Evolutionary conservation across 139 green algal genomes (phyloP).

Genomic region (Astrephomene gubernaculifera): DNA sequence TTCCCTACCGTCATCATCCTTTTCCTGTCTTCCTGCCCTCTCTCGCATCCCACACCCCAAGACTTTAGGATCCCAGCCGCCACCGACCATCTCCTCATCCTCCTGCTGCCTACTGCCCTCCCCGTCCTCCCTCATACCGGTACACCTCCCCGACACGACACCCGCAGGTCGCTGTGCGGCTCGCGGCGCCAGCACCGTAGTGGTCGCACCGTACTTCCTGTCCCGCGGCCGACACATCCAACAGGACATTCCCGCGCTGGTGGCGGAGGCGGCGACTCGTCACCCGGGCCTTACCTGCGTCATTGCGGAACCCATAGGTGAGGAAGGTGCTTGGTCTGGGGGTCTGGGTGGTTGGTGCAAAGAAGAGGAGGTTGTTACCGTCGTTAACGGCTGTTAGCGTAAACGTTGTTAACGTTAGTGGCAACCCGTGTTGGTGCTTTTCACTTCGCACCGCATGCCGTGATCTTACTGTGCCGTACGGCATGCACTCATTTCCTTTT

Average conservation of each 20-base stretch:
- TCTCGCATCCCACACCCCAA: neutral
- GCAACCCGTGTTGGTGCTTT: neutral
- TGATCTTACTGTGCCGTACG: neutral
- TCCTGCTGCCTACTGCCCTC: neutral
- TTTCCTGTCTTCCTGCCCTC: neutral
- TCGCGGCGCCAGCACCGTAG: slow-evolving; percentile 65
- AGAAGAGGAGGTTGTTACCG: neutral
- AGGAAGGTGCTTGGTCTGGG: neutral
- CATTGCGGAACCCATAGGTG: slow-evolving; percentile 86
- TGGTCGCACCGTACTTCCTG: slow-evolving; percentile 93
- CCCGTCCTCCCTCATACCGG: neutral
- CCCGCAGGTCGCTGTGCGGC: slow-evolving; percentile 54
- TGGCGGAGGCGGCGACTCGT: slow-evolving; percentile 66
- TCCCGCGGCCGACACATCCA: slow-evolving; percentile 85
- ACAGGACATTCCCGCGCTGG: slow-evolving; percentile 88
- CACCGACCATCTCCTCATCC: neutral
- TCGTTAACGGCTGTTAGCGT: neutral
- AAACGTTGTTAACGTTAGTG: neutral
- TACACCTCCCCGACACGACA: neutral
- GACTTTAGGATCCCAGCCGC: neutral
- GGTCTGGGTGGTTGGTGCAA: neutral
- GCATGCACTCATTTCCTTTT: neutral
- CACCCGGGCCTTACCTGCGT: slow-evolving; percentile 64
- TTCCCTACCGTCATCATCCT: neutral
- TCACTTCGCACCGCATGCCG: neutral